Percentiles rank a stretch among this genome's conserved stretches.
These are phyloP conservation scores for Coemansia sp. DNA, from an alignment of 192 early-diverging fungal genomes.

Conservation along the genomic window DNA sequence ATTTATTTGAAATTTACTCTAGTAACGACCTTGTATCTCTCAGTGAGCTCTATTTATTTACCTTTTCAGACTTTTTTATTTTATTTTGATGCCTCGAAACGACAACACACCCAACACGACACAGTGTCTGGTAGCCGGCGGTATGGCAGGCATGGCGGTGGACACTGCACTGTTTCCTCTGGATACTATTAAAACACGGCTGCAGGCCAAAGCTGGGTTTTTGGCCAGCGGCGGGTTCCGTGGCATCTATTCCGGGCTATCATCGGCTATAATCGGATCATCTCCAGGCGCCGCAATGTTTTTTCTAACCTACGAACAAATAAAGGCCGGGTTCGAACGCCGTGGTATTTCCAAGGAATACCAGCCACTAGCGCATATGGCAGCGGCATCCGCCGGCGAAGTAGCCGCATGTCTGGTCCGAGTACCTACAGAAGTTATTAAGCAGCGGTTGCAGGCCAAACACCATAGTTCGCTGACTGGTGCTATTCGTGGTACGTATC, in stretches of 20 bases:
- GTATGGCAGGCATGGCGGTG: slow-evolving; percentile 86
- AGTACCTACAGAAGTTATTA: slow-evolving; percentile 94
- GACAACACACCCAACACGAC: slow-evolving; percentile 33
- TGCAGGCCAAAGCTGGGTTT: slow-evolving; percentile 86
- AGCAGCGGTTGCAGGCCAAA: slow-evolving; percentile 92
- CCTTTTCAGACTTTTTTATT: neutral
- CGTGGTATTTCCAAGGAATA: slow-evolving; percentile 34
- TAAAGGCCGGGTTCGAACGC: slow-evolving; percentile 57
- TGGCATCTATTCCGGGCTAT: slow-evolving; percentile 88
- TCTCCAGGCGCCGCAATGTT: slow-evolving; percentile 86
- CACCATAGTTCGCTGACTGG: slow-evolving; percentile 63
- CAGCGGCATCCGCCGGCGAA: slow-evolving; percentile 86
- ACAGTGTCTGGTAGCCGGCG: slow-evolving; percentile 75
- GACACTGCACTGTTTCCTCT: slow-evolving; percentile 93
- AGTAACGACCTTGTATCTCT: neutral
- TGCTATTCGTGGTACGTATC: slow-evolving; percentile 67
- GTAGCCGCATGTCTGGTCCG: slow-evolving; percentile 88
- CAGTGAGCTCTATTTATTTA: neutral
- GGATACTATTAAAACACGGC: slow-evolving; percentile 95
- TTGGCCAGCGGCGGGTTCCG: slow-evolving; percentile 81
- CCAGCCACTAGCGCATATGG: slow-evolving; percentile 78
- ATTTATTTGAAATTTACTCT: neutral
- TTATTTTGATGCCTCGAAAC: slow-evolving; percentile 20
- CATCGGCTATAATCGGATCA: slow-evolving; percentile 89
- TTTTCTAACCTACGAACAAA: slow-evolving; percentile 88